These are phyloP conservation scores for Asterophora parasitica DNA, from an alignment of 768 basidiomycete species.

Conservation along the genomic window DNA sequence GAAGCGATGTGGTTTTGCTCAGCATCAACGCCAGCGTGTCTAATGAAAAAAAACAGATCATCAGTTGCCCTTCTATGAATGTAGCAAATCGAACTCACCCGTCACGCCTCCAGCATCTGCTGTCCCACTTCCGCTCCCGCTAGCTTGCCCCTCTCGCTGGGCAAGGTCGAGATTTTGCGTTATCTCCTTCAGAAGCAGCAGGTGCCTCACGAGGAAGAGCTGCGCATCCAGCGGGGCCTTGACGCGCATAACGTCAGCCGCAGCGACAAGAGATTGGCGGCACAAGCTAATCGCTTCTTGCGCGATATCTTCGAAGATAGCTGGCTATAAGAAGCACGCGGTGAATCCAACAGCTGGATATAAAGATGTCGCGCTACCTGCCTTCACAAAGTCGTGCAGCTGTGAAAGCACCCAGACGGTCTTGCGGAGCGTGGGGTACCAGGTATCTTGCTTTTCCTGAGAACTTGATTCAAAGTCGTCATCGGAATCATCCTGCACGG, in stretches of 20 bases:
- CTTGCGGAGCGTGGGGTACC: slow-evolving; percentile 88
- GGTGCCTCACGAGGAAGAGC: slow-evolving; percentile 86
- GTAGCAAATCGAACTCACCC: slow-evolving; percentile 31
- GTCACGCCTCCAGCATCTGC: slow-evolving; percentile 50
- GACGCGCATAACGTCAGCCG: slow-evolving; percentile 57
- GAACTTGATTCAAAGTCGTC: slow-evolving; percentile 13
- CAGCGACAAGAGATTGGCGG: slow-evolving; percentile 71
- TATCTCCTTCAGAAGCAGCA: slow-evolving; percentile 90
- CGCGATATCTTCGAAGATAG: slow-evolving; percentile 94
- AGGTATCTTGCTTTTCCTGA: slow-evolving; percentile 68
- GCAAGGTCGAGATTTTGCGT: slow-evolving; percentile 67
- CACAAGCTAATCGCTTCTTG: slow-evolving; percentile 87
- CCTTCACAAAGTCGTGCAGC: slow-evolving; percentile 90
- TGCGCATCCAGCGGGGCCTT: slow-evolving; percentile 64
- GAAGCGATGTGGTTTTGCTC: slow-evolving; percentile 52
- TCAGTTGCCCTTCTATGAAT: not conserved
- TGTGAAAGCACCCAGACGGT: slow-evolving; percentile 91
- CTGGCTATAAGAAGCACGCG: slow-evolving; percentile 50
- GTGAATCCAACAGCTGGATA: not conserved
- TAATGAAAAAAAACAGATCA: slow-evolving; percentile 16
- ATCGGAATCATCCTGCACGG: slow-evolving; percentile 18
- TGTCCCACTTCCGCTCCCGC: slow-evolving; percentile 14
- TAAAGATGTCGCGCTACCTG: slow-evolving; percentile 31
- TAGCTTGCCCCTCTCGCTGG: slow-evolving; percentile 40
- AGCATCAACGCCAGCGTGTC: slow-evolving; percentile 58